Evolutionary conservation across 192 early-diverging fungal genomes (phyloP).

Genomic region (Cetraspora pellucida): DNA sequence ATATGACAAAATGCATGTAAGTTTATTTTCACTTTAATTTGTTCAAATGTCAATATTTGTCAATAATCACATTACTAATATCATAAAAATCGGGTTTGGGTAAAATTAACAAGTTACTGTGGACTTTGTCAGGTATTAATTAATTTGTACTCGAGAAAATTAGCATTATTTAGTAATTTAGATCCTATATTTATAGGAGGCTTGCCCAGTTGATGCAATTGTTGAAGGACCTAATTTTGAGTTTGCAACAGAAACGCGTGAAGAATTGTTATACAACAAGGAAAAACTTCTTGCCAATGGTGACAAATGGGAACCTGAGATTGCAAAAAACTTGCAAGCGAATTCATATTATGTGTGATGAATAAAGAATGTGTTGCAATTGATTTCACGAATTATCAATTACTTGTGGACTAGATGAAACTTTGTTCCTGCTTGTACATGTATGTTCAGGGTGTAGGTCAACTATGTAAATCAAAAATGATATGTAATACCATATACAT

Average conservation of each 20-base stretch:
- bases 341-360: conserved; percentile 28
- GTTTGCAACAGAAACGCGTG: conserved; percentile 94
- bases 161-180: not conserved
- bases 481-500: no score
- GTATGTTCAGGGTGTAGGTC: no score
- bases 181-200: conserved; percentile 53
- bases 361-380: no score
- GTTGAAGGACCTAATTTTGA: conserved; percentile 98
- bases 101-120: conserved; percentile 73
- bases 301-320: conserved; percentile 96
- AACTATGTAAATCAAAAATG: no score
- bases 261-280: conserved; percentile 98
- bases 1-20: conserved; percentile 95
- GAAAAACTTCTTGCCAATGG: conserved; percentile 95
- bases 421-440: no score
- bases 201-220: conserved; percentile 97
- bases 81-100: not conserved
- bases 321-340: conserved; percentile 73
- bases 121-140: conserved; percentile 85
- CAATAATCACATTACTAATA: not conserved
- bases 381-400: no score
- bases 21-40: not conserved
- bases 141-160: not conserved
- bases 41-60: not conserved
- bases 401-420: no score